A percentile compares a stretch with the other conserved stretches of the same genome.
Evolutionary conservation across 148 eudicot species (phyloP).

Genomic region (Drosera capensis): DNA sequence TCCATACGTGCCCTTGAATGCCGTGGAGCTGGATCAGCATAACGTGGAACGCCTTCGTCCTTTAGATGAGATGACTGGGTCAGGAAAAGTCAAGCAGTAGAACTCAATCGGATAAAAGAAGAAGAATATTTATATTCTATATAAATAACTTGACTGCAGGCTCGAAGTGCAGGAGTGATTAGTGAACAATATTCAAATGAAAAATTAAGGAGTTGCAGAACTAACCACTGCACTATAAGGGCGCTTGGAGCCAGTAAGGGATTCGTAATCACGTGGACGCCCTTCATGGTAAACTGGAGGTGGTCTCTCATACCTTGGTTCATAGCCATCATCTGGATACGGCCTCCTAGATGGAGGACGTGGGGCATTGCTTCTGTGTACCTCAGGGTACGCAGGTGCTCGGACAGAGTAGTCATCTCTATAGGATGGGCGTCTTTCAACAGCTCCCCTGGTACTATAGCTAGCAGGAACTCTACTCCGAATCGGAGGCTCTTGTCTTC

Average conservation of each 20-base stretch:
- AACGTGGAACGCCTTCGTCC: constrained; percentile 84
- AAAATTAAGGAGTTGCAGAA: not conserved
- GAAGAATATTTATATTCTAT: no score
- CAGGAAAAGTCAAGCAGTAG: not conserved
- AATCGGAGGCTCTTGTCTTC: constrained; percentile 63
- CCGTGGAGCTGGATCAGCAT: constrained; percentile 54
- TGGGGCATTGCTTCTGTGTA: constrained; percentile 44
- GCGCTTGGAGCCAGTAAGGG: constrained; percentile 78
- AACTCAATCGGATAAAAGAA: not conserved
- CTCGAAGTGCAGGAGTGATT: no score
- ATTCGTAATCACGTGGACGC: constrained; percentile 69
- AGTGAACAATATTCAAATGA: constrained; percentile 1
- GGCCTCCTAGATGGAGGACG: constrained; percentile 55
- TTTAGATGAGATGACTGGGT: constrained; percentile 6
- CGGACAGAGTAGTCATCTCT: constrained; percentile 68
- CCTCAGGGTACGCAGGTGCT: constrained; percentile 57
- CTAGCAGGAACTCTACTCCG: constrained; percentile 64
- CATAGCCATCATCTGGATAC: constrained; percentile 68
- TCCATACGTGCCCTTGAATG: constrained; percentile 90
- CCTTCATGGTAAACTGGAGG: constrained; percentile 75
- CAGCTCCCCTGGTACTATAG: constrained; percentile 47
- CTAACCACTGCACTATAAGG: constrained; percentile 67
- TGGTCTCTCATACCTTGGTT: constrained; percentile 71
- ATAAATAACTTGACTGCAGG: no score
- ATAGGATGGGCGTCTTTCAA: constrained; percentile 63